Evolutionary conservation across 139 green algal species (phyloP).

Genomic region (Volvox africanus): DNA sequence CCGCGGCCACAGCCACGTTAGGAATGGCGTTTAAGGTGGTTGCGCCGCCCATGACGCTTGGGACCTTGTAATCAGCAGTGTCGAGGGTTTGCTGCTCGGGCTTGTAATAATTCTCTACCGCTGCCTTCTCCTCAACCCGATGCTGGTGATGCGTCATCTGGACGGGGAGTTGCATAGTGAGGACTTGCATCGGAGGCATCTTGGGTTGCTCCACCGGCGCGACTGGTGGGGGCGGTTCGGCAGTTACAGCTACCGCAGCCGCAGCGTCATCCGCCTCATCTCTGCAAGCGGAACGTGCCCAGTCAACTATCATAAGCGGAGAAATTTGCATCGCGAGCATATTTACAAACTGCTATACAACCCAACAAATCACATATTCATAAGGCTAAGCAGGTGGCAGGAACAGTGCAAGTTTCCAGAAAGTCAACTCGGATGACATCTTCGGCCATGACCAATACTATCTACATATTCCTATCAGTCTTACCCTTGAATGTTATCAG

Average conservation of each 20-base stretch:
- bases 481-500: constrained; percentile 3
- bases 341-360: background rate
- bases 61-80: constrained; percentile 18
- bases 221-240: background rate
- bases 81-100: background rate
- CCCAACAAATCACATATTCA: background rate
- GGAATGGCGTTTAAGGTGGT: background rate
- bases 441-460: background rate
- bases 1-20: background rate
- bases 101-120: constrained; percentile 31
- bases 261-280: background rate
- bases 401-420: background rate
- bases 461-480: background rate
- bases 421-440: constrained; percentile 5
- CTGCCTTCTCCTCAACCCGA: background rate
- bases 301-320: too few relatives aligned
- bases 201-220: background rate
- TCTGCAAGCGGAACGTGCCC: background rate
- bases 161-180: constrained; percentile 5
- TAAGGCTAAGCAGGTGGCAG: background rate
- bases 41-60: background rate
- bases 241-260: background rate
- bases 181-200: background rate
- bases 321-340: background rate
- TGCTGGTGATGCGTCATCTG: constrained; percentile 19